A percentile compares a stretch with the other conserved stretches of the same genome.
Evolutionary conservation across 176 grass and related monocot genomes (phyloP).

Genomic region (Zizania latifolia): DNA sequence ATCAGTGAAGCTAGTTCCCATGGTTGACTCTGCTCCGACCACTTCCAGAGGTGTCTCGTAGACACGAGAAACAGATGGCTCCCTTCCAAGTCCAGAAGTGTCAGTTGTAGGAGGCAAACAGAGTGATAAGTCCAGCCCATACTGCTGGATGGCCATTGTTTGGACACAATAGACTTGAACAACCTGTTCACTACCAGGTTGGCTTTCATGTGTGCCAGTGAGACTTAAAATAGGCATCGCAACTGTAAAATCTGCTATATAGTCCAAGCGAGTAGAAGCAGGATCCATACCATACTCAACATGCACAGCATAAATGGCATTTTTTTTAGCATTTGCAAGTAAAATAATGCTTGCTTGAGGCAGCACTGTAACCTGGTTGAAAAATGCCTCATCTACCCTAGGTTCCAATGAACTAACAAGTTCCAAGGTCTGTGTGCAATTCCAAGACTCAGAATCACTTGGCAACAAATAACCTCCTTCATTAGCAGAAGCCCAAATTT

Average conservation of each 20-base stretch:
- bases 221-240: slow-evolving; percentile 98
- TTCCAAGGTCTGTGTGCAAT: slow-evolving; percentile 87
- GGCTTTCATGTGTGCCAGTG: slow-evolving; percentile 65
- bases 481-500: slow-evolving; percentile 79
- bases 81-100: slow-evolving; percentile 54
- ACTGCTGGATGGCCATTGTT: slow-evolving; percentile 99
- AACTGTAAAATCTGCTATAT: slow-evolving; percentile 97
- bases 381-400: slow-evolving; percentile 77
- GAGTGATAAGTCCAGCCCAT: slow-evolving; percentile 82
- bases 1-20: slow-evolving; percentile 33
- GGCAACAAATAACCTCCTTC: slow-evolving; percentile 86
- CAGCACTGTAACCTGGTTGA: slow-evolving; percentile 80
- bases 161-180: slow-evolving; percentile 98
- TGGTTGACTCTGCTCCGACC: slow-evolving; percentile 29
- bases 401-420: slow-evolving; percentile 73
- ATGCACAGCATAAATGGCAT: slow-evolving; percentile 96
- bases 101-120: slow-evolving; percentile 72
- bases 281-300: slow-evolving; percentile 75
- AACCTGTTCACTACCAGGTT: slow-evolving; percentile 67
- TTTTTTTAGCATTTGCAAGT: slow-evolving; percentile 98
- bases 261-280: slow-evolving; percentile 80
- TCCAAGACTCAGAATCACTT: slow-evolving; percentile 80
- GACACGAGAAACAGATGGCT: slow-evolving; percentile 46
- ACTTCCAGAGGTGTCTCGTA: slow-evolving; percentile 37
- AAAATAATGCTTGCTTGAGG: slow-evolving; percentile 90